Percentiles rank a stretch among this genome's conserved stretches.
These are phyloP conservation scores for Candida xyloterini DNA, from an alignment of 805 yeast species.

Conservation along the genomic window DNA sequence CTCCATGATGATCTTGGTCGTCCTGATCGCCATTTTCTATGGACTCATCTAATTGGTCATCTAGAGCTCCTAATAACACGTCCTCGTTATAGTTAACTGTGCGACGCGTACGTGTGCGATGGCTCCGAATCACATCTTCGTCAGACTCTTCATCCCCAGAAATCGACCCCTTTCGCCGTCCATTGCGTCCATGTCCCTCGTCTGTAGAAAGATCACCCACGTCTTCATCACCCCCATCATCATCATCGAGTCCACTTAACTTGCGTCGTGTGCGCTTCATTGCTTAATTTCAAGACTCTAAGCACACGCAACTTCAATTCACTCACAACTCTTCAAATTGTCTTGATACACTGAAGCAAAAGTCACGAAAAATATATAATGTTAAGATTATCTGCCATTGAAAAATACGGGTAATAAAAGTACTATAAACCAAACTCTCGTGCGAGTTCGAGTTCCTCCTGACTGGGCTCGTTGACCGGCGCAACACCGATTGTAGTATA, in stretches of 20 bases:
- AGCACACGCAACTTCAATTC: neutral
- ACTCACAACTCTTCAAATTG: neutral
- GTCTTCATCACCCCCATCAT: slow-evolving; percentile 2
- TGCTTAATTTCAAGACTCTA: neutral
- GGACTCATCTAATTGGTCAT: slow-evolving; percentile 25
- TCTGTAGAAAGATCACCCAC: slow-evolving; percentile 2
- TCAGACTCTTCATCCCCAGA: slow-evolving; percentile 22
- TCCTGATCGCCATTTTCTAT: slow-evolving; percentile 19
- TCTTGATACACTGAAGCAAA: neutral
- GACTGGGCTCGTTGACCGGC: slow-evolving; percentile 27
- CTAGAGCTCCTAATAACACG: slow-evolving; percentile 23
- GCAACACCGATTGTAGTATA: slow-evolving; percentile 20
- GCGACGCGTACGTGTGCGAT: slow-evolving; percentile 30
- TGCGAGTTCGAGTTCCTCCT: slow-evolving; percentile 22
- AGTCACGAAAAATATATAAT: neutral
- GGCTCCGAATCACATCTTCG: slow-evolving; percentile 22
- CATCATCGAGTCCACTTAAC: slow-evolving; percentile 2
- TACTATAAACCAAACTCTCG: slow-evolving; percentile 7
- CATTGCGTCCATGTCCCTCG: slow-evolving; percentile 19
- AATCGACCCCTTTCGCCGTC: slow-evolving; percentile 7
- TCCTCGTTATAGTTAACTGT: slow-evolving; percentile 36
- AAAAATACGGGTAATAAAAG: slow-evolving; percentile 4
- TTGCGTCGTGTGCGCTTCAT: slow-evolving; percentile 10
- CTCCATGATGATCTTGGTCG: neutral
- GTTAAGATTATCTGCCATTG: slow-evolving; percentile 1